Evolutionary conservation across 2,329 filamentous ascomycete genomes (phyloP).

Genomic region (Colletotrichum lini): DNA sequence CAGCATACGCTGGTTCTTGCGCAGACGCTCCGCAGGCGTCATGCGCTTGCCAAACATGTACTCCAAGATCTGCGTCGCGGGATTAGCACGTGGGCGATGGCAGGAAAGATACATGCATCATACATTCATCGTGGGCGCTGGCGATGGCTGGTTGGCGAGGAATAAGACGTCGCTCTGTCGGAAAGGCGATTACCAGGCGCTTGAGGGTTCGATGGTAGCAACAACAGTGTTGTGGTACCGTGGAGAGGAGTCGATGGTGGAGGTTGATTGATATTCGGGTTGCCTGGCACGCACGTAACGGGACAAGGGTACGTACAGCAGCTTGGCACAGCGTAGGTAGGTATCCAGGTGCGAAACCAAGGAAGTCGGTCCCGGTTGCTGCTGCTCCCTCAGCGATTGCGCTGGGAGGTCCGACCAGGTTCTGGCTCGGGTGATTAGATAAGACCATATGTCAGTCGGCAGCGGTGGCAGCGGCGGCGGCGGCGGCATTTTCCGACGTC

Average conservation of each 20-base stretch:
- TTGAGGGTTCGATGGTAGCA: slow-evolving; percentile 17
- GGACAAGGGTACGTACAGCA: slow-evolving; percentile 35
- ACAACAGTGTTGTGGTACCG: slow-evolving; percentile 12
- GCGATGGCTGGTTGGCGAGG: background rate
- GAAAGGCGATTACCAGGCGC: background rate
- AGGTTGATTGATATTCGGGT: slow-evolving; percentile 28
- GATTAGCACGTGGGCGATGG: slow-evolving; percentile 41
- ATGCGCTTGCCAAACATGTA: slow-evolving; percentile 99
- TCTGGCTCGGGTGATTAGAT: slow-evolving; percentile 46
- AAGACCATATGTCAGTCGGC: slow-evolving; percentile 33
- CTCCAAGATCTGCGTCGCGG: slow-evolving; percentile 84
- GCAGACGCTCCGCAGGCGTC: slow-evolving; percentile 92
- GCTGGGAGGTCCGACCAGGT: slow-evolving; percentile 19
- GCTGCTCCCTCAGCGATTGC: slow-evolving; percentile 22
- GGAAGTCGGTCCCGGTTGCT: slow-evolving; percentile 16
- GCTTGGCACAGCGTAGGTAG: slow-evolving; percentile 34
- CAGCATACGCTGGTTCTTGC: slow-evolving; percentile 95
- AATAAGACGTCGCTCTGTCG: background rate
- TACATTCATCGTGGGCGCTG: slow-evolving; percentile 69
- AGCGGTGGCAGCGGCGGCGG: background rate
- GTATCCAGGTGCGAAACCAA: slow-evolving; percentile 15
- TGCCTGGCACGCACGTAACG: slow-evolving; percentile 39
- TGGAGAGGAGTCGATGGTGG: slow-evolving; percentile 31
- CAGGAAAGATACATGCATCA: slow-evolving; percentile 46
- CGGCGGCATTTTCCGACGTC: slow-evolving; percentile 45